Base-by-base conservation (phyloP, 352 stramenopile genomes). In the Phytopythium aichiense region DNA sequence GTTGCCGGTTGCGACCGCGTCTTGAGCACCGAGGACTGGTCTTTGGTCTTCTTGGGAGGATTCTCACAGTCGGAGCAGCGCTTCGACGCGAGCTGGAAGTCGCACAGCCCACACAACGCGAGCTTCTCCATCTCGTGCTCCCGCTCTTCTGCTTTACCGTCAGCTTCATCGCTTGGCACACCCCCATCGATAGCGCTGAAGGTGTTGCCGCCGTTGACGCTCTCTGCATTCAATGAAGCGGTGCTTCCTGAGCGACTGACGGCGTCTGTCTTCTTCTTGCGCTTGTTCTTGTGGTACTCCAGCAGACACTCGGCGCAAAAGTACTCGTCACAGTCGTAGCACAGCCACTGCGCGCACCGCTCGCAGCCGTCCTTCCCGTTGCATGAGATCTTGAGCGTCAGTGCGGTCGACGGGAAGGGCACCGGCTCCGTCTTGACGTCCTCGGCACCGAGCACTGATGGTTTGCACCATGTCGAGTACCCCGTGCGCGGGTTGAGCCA, bases 401-500 rank as follows among this genome's bases (percentile, higher is more conserved):
- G 63, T 28, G 71, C 71, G 7, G 65, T 28, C 0, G 66, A 51
- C 3, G 81, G 79, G 60, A 71, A 88, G 25, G 81, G 80, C 16
- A 91, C 73, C 28, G 65, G 63, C 35, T 89, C 80, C 0, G 43
- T 50, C 0, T 33, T 25, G 20, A 93, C 80, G 50, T 93, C 82
- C n/a, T 79, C 61, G 53, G 83, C 76, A 23, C 73, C 71, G 9
- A 93, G 63, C 0, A 63, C 60, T 0, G 52, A 54, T 0, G 82
- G 81, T 61, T 93, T 93, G 37, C 66, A 63, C 82, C 84, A 93
- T 42, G 84, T 93, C 5, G 79, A 88, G 48, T 75, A 90, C 0
- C 79, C 80, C 4, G 82, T 81, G 1, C 62, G 67, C 1, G 80
- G 84, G 51, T 93, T 91, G 56, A 82, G 68, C 84, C 84, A 92